phyloP scores from a whole-genome alignment of 2,329 filamentous ascomycete species.

The Zymoseptoria passerinii region DNA sequence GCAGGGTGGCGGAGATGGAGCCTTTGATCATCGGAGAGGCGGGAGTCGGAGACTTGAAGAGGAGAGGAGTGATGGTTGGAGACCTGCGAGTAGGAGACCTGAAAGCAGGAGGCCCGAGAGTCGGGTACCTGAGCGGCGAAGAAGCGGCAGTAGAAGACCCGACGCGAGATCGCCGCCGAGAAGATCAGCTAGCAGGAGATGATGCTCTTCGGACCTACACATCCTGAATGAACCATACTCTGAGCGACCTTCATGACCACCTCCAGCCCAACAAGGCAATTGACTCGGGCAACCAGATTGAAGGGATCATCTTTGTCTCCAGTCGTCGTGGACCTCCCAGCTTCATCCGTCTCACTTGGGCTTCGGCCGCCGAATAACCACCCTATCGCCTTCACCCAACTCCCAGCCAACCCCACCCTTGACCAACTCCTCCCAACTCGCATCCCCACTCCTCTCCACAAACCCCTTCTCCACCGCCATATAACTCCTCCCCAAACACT shows the following conservation, averaged over 20 bases:
- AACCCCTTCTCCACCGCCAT: slow-evolving; percentile 60
- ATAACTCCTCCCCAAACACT: slow-evolving; percentile 79
- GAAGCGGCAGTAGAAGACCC: not conserved
- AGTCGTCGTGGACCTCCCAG: not conserved
- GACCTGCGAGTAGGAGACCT: not conserved
- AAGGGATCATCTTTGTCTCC: not conserved
- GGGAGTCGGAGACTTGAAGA: not conserved
- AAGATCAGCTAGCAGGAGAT: not conserved
- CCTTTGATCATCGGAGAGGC: not conserved
- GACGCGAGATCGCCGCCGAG: not conserved
- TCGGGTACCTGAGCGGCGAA: not conserved
- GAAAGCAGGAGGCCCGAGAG: not conserved
- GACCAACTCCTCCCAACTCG: slow-evolving; percentile 64
- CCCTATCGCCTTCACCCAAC: slow-evolving; percentile 53
- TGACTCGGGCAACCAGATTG: not conserved
- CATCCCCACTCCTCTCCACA: slow-evolving; percentile 60
- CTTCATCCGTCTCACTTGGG: slow-evolving; percentile 22
- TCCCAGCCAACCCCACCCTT: slow-evolving; percentile 78
- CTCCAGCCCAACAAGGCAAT: not conserved
- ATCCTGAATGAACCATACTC: not conserved
- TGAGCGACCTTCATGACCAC: too few relatives aligned
- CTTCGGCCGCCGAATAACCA: slow-evolving; percentile 65
- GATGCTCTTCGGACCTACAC: not conserved
- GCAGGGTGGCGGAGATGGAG: not conserved
- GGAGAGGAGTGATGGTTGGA: not conserved